Percentiles rank a stretch among this genome's conserved stretches.
These are phyloP conservation scores for Amylocystis lapponica DNA, from an alignment of 768 basidiomycete genomes.

Conservation along the genomic window DNA sequence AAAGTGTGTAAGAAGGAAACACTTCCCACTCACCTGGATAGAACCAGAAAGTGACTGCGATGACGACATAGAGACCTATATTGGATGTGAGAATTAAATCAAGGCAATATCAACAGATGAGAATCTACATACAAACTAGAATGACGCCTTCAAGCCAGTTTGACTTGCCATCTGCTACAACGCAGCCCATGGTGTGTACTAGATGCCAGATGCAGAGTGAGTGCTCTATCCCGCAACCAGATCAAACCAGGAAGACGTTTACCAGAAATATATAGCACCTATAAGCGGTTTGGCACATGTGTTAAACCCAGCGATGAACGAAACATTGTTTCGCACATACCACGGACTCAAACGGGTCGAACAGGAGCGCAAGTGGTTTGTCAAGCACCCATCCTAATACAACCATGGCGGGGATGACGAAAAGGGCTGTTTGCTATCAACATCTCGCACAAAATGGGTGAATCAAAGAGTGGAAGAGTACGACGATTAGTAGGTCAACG, in stretches of 20 bases:
- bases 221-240: too few species aligned
- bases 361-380: conserved; percentile 75
- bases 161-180: conserved; percentile 79
- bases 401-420: conserved; percentile 71
- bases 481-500: neutral
- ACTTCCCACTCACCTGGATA: conserved; percentile 35
- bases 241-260: conserved; percentile 2
- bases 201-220: neutral
- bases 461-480: neutral
- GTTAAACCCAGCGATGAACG: neutral
- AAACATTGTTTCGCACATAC: conserved; percentile 22
- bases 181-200: conserved; percentile 70
- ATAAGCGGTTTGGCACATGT: neutral
- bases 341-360: conserved; percentile 82
- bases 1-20: neutral
- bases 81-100: conserved; percentile 1
- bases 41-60: conserved; percentile 50
- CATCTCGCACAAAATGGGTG: conserved; percentile 1
- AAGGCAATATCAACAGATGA: neutral
- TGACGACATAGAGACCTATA: conserved; percentile 48
- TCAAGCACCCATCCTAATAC: conserved; percentile 75
- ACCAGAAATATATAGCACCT: conserved; percentile 45
- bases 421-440: conserved; percentile 63
- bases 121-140: conserved; percentile 49
- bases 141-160: conserved; percentile 92